Evolutionary conservation across 1,284 basidiomycete species (phyloP), one percentile per base, ranked within the genome.

Genomic region (Fomitiporia mediterranea): DNA sequence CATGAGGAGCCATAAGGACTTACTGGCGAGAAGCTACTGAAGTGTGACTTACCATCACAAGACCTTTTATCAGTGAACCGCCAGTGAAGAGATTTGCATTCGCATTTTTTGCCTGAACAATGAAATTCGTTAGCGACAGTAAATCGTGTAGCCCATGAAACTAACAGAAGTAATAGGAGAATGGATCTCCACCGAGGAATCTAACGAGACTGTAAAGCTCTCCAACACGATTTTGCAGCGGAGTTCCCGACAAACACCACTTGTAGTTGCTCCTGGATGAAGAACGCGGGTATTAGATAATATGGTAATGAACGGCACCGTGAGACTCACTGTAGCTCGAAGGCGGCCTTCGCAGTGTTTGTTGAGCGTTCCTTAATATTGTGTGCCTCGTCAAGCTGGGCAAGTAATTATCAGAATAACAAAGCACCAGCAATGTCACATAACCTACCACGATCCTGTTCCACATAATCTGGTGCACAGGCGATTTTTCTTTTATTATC

Each of bases 231-330:
- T 97, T 97, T 71, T 98, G 92, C 11, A 95, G 72, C 0, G 94
- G 95, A n/a, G 95, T 98, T n/a, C 96, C 97, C 25, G 94, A 98
- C 30, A 99, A 76, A 70, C 97, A 99, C 97, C 97, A 99, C 60
- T 85, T 84, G 64, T 84, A 93, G 58, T 82, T 82, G 55, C 88
- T 84, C 58, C 58, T 59, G 55, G 13, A 32, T n/a, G 21, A 39
- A 27, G 13, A n/a, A 11, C 17, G 21, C 27, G 32, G 8, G 21
- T 7, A 37, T n/a, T 8, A 55, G 28, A 28, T 19, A 25, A 15
- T 7, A 43, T 37, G 13, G 9, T 32, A 35, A n/a, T 23, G 21
- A 6, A 32, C n/a, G 1, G 25, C 30, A 32, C 35, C 17, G 25
- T 47, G 15, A 30, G 13, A 32, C 54, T 4, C 2, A 59, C 63